A percentile compares a stretch with the other conserved stretches of the same genome.
Conservation (phyloP, 2,329 filamentous ascomycete species). For the Ceratocystis destructans region DNA sequence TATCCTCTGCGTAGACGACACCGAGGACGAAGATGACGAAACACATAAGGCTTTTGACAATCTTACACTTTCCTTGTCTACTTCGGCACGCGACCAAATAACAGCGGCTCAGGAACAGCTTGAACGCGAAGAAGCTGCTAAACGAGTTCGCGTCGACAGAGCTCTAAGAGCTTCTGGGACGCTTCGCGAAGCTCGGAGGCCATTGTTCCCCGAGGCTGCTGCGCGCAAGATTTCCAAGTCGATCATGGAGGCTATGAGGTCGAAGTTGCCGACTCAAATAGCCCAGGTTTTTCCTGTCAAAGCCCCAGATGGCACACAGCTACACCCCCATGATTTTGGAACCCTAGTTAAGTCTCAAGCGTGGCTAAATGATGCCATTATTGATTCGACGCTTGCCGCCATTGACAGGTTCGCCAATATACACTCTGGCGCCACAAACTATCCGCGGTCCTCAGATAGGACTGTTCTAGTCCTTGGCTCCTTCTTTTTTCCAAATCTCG, state of each 20-base stretch:
- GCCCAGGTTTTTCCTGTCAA: constrained; percentile 10
- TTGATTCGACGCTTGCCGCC: constrained; percentile 52
- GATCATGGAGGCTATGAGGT: not conserved
- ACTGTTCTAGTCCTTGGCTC: constrained; percentile 51
- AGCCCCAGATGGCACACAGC: constrained; percentile 2
- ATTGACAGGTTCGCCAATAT: constrained; percentile 47
- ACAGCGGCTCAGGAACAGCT: constrained; percentile 1
- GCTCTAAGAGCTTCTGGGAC: constrained; percentile 4
- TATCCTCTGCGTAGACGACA: not conserved
- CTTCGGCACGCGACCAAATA: constrained; percentile 4
- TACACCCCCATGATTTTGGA: constrained; percentile 42
- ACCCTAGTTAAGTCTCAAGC: constrained; percentile 41
- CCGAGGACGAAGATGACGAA: constrained; percentile 6
- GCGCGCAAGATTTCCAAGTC: constrained; percentile 4
- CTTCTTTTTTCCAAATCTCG: constrained; percentile 48
- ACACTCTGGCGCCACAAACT: constrained; percentile 38
- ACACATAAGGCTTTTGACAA: not conserved
- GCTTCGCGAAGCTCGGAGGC: constrained; percentile 1
- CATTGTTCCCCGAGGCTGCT: not conserved
- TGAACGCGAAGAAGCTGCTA: not conserved
- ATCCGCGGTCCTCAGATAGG: constrained; percentile 34
- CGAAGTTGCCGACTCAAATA: not conserved
- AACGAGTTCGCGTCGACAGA: not conserved
- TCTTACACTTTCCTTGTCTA: not conserved
- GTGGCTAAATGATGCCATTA: constrained; percentile 68